A percentile compares a stretch with the other conserved stretches of the same genome.
Conservation (phyloP, 805 yeast genomes). For the Zygosaccharomyces rouxii region DNA sequence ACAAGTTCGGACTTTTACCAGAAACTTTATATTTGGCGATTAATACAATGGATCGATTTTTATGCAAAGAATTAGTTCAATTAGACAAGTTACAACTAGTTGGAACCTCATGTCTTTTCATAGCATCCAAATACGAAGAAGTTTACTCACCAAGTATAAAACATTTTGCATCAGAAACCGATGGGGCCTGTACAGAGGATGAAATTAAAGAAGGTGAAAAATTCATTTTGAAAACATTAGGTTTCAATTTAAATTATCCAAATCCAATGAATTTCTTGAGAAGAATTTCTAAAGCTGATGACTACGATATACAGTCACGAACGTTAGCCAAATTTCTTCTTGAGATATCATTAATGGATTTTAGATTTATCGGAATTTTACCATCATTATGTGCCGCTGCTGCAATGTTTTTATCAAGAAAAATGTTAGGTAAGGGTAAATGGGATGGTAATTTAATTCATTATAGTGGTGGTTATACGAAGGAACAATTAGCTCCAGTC, state of each 20-base stretch:
- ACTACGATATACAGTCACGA: constrained; percentile 84
- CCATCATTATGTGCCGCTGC: constrained; percentile 88
- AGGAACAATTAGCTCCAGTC: constrained; percentile 65
- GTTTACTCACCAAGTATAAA: constrained; percentile 83
- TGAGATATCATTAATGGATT: constrained; percentile 76
- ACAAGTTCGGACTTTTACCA: constrained; percentile 76
- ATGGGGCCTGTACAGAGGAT: constrained; percentile 75
- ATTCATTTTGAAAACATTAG: constrained; percentile 65
- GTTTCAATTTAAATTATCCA: constrained; percentile 78
- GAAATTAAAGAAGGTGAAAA: constrained; percentile 85
- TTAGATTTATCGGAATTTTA: constrained; percentile 66
- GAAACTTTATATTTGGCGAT: constrained; percentile 83
- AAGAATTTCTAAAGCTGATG: constrained; percentile 90
- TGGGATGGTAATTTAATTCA: constrained; percentile 88
- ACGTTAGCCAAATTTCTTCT: constrained; percentile 83
- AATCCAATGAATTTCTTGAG: constrained; percentile 91
- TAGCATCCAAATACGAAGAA: constrained; percentile 92
- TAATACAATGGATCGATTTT: constrained; percentile 82
- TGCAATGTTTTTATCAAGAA: constrained; percentile 80
- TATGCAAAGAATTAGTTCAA: constrained; percentile 71
- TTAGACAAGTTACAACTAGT: constrained; percentile 77
- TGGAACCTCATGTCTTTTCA: constrained; percentile 81
- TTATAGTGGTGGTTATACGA: constrained; percentile 86
- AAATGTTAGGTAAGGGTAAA: constrained; percentile 61
- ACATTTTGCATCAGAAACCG: constrained; percentile 82